Base-by-base conservation (phyloP, 768 basidiomycete species). In the Cystoderma amianthinum region DNA sequence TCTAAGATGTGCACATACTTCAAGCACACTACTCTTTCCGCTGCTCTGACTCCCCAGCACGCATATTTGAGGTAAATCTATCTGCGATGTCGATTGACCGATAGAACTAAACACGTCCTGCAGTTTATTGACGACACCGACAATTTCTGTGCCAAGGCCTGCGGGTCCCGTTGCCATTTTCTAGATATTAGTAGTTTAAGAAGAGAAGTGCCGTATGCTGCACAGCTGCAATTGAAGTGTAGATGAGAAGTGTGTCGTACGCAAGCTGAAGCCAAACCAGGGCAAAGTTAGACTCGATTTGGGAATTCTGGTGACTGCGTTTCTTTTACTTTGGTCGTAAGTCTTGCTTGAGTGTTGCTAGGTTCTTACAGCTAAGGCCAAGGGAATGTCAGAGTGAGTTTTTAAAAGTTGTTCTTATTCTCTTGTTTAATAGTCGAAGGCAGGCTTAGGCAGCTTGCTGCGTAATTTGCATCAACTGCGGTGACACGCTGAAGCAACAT, bases 31-130 rank as follows among this genome's bases (percentile, higher is more conserved):
- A 73, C 89, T 92, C 73, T 92, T 92, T 44, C 89, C 89, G 53
- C 88, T 90, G 66, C 89, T 91, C 61, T 92, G 89, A 65, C 86
- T 88, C 22, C 89, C 89, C 13, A 92, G 72, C 37, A 92, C 89
- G 53, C 89, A 92, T 59, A 92, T 92, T 69, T 92, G 89, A 11
- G 89, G 89, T 43, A 92, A 69, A 76, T 92, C 89, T 74, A 92
- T 86, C 62, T 78, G 74, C 24, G 82, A 69, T 41, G 81, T 80
- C 37, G 76, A 80, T 17, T 83, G 77, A 53, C 89, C 89, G 47
- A 92, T 83, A 13, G 89, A 80, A 25, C 79, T 74, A 62, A 92
- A 92, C 49, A 90, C 89, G 69, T 92, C 89, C 61, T 92, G 89
- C 34, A 92, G 82, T 57, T 87, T 92, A 74, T 92, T 92, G 56